Evolutionary conservation across 495 filamentous ascomycete genomes (phyloP), one percentile per base, ranked within the genome.

Genomic region (Penicillium flavigenum): DNA sequence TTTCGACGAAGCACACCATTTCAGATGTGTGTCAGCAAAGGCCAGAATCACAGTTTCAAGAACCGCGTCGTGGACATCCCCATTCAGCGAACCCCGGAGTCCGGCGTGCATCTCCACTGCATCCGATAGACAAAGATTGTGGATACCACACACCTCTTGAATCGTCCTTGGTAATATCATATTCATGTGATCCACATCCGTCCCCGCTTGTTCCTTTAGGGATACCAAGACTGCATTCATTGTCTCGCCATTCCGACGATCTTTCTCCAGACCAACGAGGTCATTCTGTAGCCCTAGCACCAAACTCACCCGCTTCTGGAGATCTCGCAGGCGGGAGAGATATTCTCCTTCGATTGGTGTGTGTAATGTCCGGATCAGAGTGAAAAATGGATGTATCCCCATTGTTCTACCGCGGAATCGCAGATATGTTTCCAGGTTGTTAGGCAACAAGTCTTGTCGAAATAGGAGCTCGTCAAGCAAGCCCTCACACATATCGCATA

Each of bases 131-230:
- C 36, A 41, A 5, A 26, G 7, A 22, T 51, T 51, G 22, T 51
- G 49, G 34, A 51, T 51, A 27, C 12, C 36, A n/a, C 49, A 51
- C n/a, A 51, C 36, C 1, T 51, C 49, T 2, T 51, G 2, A 24
- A 51, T 27, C 2, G 36, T 27, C 8, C 10, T 27, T 1, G 49
- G 49, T 6, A 51, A n/a, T n/a, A 51, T 8, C 1, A 11, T 7
- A 14, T 41, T 2, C 22, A 29, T 27, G 32, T 85, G 20, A n/a
- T 51, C 49, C 10, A 26, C 7, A 17, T 51, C 49, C 1, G 1
- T 17, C 1, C 36, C 22, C 3, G 12, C 14, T 41, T 42, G 19
- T 27, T 51, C 49, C 12, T 51, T 29, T 1, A 51, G 2, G 7
- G 49, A 51, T 19, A 51, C 49, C 20, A 51, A 17, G 16, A 51